phyloP scores from a whole-genome alignment of 345 rosid species.

The Eucalyptus pauciflora region DNA sequence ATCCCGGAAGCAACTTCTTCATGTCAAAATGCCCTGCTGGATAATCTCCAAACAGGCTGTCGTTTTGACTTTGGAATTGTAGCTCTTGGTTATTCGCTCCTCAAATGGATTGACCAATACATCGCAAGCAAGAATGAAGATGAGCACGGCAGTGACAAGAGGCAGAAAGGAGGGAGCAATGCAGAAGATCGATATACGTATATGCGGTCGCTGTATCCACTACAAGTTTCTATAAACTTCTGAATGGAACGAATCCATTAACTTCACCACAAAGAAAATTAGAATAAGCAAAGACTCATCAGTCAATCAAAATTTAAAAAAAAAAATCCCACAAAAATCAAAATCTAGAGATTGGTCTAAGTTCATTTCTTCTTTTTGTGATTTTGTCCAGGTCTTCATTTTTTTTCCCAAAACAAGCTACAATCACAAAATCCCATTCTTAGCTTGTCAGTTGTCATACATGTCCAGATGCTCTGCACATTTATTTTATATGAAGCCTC shows the following conservation, averaged over 20 bases:
- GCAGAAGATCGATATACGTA: not conserved
- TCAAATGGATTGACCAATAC: fast-evolving
- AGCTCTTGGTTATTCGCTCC: not conserved
- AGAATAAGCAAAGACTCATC: not conserved
- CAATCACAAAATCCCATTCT: not conserved
- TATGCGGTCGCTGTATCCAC: not conserved
- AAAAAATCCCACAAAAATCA: not conserved
- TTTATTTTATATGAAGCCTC: not conserved
- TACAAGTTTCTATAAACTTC: not conserved
- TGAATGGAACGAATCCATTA: not conserved
- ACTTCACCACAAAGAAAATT: not conserved
- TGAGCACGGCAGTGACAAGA: not conserved
- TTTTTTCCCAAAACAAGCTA: not conserved
- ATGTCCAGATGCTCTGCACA: not conserved
- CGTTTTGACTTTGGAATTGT: not conserved
- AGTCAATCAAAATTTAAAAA: not conserved
- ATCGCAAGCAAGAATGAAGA: not conserved
- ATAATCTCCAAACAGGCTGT: not conserved
- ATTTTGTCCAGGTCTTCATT: not conserved
- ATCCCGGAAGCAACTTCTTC: not conserved
- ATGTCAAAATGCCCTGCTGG: not conserved
- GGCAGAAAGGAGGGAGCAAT: not conserved
- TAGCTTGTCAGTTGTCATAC: not conserved
- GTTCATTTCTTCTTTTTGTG: not conserved
- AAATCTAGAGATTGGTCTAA: fast-evolving